These are phyloP conservation scores for Saccharum spontaneum DNA, from an alignment of 176 grass and related monocot genomes.

Conservation along the genomic window DNA sequence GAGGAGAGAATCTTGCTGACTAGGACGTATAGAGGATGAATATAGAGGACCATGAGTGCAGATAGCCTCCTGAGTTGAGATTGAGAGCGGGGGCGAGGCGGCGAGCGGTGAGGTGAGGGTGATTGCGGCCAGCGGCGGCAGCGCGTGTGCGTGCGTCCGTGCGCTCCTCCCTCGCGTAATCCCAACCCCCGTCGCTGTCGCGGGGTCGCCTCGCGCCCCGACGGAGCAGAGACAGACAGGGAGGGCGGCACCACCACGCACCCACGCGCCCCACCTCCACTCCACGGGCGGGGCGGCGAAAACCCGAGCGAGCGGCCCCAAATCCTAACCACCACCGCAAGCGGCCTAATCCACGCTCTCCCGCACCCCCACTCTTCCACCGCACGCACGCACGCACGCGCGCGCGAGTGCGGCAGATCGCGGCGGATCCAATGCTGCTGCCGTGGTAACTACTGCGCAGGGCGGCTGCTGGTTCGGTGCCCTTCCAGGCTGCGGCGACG, in stretches of 20 bases:
- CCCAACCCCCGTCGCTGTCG: constrained; percentile 22
- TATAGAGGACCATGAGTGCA: too few species aligned
- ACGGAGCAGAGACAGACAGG: neutral
- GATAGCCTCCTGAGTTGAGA: neutral
- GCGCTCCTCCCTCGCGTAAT: constrained; percentile 2
- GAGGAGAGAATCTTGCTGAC: too few species aligned
- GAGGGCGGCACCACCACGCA: neutral
- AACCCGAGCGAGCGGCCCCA: constrained; percentile 19
- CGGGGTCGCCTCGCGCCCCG: constrained; percentile 18
- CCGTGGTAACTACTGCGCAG: neutral
- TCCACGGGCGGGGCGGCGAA: neutral
- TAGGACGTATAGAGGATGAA: too few species aligned
- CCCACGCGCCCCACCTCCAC: constrained; percentile 4
- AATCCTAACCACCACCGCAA: constrained; percentile 54
- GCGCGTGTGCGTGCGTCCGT: neutral
- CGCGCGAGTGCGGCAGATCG: constrained; percentile 39
- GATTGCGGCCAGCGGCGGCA: constrained; percentile 10
- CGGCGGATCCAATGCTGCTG: constrained; percentile 43
- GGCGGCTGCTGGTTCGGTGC: neutral
- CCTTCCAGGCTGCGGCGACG: neutral
- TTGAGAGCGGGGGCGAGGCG: neutral
- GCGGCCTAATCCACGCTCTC: constrained; percentile 30
- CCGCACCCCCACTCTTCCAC: constrained; percentile 22
- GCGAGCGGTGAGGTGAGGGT: neutral
- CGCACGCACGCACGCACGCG: constrained; percentile 32